Percentiles rank a stretch among this genome's conserved stretches.
Evolutionary conservation across 169 alveolate genomes (phyloP).

Genomic region (Plasmodium malariae): DNA sequence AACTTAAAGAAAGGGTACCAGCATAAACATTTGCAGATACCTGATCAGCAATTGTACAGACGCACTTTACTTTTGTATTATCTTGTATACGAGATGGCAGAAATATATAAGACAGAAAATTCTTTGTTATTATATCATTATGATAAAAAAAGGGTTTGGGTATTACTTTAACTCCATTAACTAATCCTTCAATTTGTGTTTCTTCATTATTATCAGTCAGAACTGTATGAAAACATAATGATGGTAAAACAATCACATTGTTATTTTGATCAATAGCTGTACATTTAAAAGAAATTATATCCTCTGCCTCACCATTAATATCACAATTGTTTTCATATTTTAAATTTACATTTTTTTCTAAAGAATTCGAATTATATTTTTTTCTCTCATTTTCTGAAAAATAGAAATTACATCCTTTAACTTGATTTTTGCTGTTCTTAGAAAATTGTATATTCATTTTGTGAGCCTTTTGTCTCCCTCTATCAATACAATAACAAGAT

Average conservation of each 20-base stretch:
- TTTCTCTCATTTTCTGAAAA: background rate
- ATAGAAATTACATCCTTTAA: conserved; percentile 37
- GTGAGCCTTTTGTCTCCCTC: conserved; percentile 5
- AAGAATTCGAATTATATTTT: background rate
- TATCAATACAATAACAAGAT: conserved; percentile 42
- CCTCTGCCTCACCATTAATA: conserved; percentile 17
- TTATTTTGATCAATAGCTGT: background rate
- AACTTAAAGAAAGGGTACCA: conserved; percentile 24
- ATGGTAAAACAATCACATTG: conserved; percentile 13
- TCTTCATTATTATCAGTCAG: conserved; percentile 9
- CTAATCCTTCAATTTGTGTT: conserved; percentile 1
- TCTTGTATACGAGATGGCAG: conserved; percentile 21
- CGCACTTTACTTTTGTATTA: conserved; percentile 8
- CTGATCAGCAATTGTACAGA: conserved; percentile 3
- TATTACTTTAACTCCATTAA: conserved; percentile 34
- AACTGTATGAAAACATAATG: conserved; percentile 25
- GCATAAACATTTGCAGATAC: background rate
- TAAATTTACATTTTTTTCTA: conserved; percentile 3
- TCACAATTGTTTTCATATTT: conserved; percentile 1
- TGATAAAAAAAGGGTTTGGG: conserved; percentile 7
- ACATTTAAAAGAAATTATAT: conserved; percentile 2
- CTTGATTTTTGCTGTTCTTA: background rate
- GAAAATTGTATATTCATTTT: conserved; percentile 8
- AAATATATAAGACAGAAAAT: conserved; percentile 3
- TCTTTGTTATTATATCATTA: background rate